Base-by-base conservation (phyloP, 2,329 filamentous ascomycete genomes). In the Fusarium tuaranense region DNA sequence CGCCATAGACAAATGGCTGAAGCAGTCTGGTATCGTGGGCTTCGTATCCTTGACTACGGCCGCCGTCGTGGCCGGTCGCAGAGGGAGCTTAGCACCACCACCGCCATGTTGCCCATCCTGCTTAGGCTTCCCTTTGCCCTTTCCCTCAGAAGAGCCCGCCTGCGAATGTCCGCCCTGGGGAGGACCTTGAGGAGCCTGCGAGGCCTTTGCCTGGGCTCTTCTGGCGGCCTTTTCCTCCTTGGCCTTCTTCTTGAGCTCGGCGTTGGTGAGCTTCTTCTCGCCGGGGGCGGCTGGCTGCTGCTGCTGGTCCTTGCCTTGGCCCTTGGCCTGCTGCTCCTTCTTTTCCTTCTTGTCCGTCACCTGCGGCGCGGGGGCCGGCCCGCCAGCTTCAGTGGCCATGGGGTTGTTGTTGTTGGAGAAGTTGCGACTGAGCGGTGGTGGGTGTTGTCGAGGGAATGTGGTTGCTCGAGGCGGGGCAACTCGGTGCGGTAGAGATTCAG, bases 161-260 rank as follows among this genome's bases (percentile, higher is more conserved):
- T 80, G 77, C 78, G 83, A 82, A 72, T 79, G 84, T 73, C 65
- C 82, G 76, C 63, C 83, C 76, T 73, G 69, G 32, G 83, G 80
- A 13, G 84, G 84, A 22, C 82, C 81, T 67, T 83, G 83, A 2
- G 86, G 83, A 34, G 81, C 81, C 72, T 89, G 88, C 5, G 87
- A 86, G 34, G 86, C 86, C 81, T 92, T 94, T 78, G 88, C 90
- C 80, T 92, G 92, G 59, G 93, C 94, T 85, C 96, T 90, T 71
- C 94, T 89, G 57, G 95, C 95, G 63, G 94, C 93, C 86, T 98
- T 98, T 82, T 98, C 96, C 36, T 94, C 95, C 82, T 98, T 96
- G 71, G 93, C 93, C 81, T 91, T 92, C 79, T 95, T 96, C 85
- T 98, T 98, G 79, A 97, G 81, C 83, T 97, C 93, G 22, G 94